These are phyloP conservation scores for Daldinia caldariorum DNA, from an alignment of 495 filamentous ascomycete species.

Conservation along the genomic window DNA sequence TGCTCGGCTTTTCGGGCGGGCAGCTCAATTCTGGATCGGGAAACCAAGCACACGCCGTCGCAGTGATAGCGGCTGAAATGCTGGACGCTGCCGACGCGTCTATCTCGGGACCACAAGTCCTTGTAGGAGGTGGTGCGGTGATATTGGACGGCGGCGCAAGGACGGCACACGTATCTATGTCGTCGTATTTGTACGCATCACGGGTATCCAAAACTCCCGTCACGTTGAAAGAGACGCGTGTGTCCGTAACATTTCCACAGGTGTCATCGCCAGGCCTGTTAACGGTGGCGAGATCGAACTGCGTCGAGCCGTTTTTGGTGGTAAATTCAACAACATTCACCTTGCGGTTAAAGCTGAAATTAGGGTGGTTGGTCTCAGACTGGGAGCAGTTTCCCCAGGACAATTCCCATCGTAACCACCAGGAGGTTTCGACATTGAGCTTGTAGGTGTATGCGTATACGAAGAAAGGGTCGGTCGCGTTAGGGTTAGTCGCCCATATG, in stretches of 20 bases:
- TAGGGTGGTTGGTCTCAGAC: background rate
- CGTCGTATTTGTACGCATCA: background rate
- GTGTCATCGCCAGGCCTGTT: background rate
- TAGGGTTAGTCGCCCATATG: background rate
- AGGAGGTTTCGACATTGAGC: background rate
- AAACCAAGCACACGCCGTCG: background rate
- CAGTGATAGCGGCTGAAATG: background rate
- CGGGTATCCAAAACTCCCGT: background rate
- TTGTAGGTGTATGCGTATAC: background rate
- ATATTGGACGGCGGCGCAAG: background rate
- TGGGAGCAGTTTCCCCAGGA: background rate
- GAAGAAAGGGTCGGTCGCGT: background rate
- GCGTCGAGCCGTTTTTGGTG: background rate
- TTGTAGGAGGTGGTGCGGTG: background rate
- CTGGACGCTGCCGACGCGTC: background rate
- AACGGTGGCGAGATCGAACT: background rate
- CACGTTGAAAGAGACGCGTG: background rate
- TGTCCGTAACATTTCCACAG: background rate
- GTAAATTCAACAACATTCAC: background rate
- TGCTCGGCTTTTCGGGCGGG: background rate
- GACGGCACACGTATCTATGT: background rate
- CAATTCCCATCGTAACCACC: background rate
- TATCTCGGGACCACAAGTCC: background rate
- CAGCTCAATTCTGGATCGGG: background rate
- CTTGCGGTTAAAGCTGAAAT: background rate